Conservation (phyloP, 2,329 filamentous ascomycete genomes). For the Colletotrichum sp. region DNA sequence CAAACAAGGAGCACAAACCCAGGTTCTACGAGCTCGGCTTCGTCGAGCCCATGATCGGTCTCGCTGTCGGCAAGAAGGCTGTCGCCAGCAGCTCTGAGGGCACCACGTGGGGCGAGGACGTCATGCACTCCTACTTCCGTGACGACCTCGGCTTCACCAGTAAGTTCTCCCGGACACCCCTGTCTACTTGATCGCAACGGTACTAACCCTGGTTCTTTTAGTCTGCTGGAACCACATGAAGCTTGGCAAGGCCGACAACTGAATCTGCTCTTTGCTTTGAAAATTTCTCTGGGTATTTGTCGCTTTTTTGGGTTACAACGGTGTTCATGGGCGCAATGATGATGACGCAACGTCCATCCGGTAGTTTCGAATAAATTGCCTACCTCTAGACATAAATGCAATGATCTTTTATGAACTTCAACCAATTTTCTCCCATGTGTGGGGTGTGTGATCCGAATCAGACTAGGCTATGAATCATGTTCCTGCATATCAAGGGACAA, state of each 20-base stretch:
- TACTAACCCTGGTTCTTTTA: constrained; percentile 31
- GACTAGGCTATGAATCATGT: neutral
- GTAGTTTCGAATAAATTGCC: neutral
- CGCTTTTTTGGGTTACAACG: neutral
- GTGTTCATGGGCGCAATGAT: constrained; percentile 11
- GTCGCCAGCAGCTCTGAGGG: constrained; percentile 66
- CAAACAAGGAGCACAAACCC: constrained; percentile 38
- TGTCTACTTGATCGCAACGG: neutral
- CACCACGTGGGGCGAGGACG: constrained; percentile 64
- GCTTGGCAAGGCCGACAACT: constrained; percentile 32
- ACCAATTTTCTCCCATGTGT: neutral
- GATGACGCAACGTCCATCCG: neutral
- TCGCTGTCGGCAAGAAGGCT: constrained; percentile 74
- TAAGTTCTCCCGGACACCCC: constrained; percentile 43
- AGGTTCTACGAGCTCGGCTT: constrained; percentile 54
- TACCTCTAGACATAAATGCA: neutral
- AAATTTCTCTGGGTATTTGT: neutral
- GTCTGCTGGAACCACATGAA: constrained; percentile 62
- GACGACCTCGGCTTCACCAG: constrained; percentile 70
- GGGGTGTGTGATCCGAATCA: neutral
- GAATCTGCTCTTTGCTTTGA: neutral
- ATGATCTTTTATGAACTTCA: neutral
- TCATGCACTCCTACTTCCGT: constrained; percentile 68
- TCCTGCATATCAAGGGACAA: neutral
- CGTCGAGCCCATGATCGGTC: constrained; percentile 69